Conservation (phyloP, 148 eudicot species). For the Amaranthus palmeri region DNA sequence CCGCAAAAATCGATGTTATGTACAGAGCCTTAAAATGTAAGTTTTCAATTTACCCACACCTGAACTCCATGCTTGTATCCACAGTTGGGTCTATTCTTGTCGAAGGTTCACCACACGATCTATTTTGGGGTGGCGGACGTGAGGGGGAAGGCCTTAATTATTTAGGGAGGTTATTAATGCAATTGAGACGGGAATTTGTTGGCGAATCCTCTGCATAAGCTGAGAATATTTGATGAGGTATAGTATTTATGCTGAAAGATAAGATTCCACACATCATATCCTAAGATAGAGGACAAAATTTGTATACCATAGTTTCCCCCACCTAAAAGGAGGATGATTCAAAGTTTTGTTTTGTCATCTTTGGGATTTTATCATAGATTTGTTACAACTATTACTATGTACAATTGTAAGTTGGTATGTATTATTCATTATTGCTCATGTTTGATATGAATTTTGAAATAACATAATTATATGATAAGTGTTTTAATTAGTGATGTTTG, state of each 20-base stretch:
- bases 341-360: neutral
- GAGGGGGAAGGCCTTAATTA: conserved; percentile 97
- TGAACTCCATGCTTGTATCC: conserved; percentile 68
- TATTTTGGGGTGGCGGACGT: conserved; percentile 98
- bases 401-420: neutral
- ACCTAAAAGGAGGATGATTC: neutral
- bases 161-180: conserved; percentile 89
- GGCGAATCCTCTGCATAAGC: conserved; percentile 40
- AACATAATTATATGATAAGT: too few species aligned
- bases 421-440: neutral
- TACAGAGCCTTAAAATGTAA: conserved; percentile 81
- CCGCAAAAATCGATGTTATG: conserved; percentile 68
- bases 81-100: conserved; percentile 75
- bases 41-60: conserved; percentile 75
- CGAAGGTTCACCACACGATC: conserved; percentile 96
- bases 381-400: neutral
- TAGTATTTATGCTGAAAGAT: neutral
- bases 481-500: too few species aligned
- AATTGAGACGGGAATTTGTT: conserved; percentile 77
- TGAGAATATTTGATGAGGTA: conserved; percentile 10
- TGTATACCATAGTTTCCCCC: neutral
- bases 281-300: neutral
- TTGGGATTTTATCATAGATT: neutral
- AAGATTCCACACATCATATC: neutral
- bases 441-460: neutral